phyloP scores from a whole-genome alignment of 2,329 filamentous ascomycete species.

The Penicillium sp. region DNA sequence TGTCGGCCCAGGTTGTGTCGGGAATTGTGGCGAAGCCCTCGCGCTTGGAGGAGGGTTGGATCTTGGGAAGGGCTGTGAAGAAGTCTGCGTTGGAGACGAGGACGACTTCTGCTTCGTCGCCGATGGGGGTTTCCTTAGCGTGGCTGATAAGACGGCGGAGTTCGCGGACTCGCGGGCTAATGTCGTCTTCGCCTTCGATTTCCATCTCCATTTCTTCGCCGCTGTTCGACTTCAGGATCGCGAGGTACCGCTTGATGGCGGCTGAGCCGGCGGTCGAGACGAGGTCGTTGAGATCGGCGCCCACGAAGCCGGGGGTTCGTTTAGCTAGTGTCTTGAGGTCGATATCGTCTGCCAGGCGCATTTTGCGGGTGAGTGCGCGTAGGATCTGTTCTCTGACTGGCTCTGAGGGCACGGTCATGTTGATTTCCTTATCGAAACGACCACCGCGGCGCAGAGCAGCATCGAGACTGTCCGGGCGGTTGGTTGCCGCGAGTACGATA shows the following conservation, averaged over 20 bases:
- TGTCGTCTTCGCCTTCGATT: constrained; percentile 43
- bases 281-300: constrained; percentile 76
- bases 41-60: constrained; percentile 78
- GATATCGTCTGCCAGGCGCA: constrained; percentile 65
- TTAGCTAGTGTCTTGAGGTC: constrained; percentile 74
- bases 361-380: constrained; percentile 65
- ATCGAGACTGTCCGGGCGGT: constrained; percentile 81
- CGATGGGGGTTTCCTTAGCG: constrained; percentile 51
- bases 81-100: constrained; percentile 68
- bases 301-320: constrained; percentile 87
- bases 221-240: constrained; percentile 50
- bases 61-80: constrained; percentile 67
- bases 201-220: constrained; percentile 50
- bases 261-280: constrained; percentile 64
- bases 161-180: constrained; percentile 44
- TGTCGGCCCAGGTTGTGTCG: constrained; percentile 87
- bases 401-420: constrained; percentile 83
- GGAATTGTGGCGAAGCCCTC: constrained; percentile 96
- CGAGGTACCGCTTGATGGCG: constrained; percentile 61
- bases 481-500: constrained; percentile 87
- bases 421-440: constrained; percentile 78
- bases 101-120: constrained; percentile 54
- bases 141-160: constrained; percentile 55
- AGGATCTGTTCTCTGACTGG: constrained; percentile 75
- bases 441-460: constrained; percentile 71